phyloP scores from a whole-genome alignment of 768 basidiomycete genomes.

The Scleroderma bovista region DNA sequence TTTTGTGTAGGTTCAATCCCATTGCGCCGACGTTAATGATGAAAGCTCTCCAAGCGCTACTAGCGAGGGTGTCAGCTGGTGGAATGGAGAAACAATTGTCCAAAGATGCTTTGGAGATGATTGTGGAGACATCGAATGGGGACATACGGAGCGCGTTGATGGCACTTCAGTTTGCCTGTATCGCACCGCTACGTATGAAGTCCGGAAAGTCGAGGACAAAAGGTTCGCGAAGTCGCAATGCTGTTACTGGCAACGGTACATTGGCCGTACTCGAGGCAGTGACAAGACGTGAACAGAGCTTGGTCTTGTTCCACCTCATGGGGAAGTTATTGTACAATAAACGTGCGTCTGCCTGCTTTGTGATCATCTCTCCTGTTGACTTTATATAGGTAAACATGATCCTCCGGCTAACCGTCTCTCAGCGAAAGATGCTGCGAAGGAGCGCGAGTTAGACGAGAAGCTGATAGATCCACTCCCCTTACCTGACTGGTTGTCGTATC shows the following conservation, averaged over 20 bases:
- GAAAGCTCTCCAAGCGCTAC: conserved; percentile 65
- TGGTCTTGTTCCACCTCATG: conserved; percentile 86
- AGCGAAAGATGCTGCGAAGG: conserved; percentile 57
- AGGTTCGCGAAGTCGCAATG: conserved; percentile 31
- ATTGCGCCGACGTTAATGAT: conserved; percentile 83
- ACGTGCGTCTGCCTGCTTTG: conserved; percentile 42
- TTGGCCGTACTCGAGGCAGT: conserved; percentile 60
- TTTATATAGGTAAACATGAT: conserved; percentile 65
- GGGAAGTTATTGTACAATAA: conserved; percentile 96
- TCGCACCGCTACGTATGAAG: conserved; percentile 29
- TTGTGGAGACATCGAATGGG: conserved; percentile 78
- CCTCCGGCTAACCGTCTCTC: conserved; percentile 48
- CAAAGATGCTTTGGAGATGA: conserved; percentile 64
- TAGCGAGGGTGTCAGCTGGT: conserved; percentile 42
- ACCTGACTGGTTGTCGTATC: conserved; percentile 52
- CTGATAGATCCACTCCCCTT: conserved; percentile 52
- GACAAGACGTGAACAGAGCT: conserved; percentile 77
- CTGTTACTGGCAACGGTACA: conserved; percentile 9
- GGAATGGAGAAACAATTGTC: conserved; percentile 36
- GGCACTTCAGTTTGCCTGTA: conserved; percentile 82
- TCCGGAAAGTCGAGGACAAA: conserved; percentile 16
- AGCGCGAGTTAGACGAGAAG: conserved; percentile 49
- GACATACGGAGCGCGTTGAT: conserved; percentile 94
- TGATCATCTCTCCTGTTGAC: conserved; percentile 1
- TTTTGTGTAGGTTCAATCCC: conserved; percentile 71